A percentile compares a stretch with the other conserved stretches of the same genome.
Evolutionary conservation across 371 early-diverging fungal genomes (phyloP).

Genomic region (Mortierella sp.): DNA sequence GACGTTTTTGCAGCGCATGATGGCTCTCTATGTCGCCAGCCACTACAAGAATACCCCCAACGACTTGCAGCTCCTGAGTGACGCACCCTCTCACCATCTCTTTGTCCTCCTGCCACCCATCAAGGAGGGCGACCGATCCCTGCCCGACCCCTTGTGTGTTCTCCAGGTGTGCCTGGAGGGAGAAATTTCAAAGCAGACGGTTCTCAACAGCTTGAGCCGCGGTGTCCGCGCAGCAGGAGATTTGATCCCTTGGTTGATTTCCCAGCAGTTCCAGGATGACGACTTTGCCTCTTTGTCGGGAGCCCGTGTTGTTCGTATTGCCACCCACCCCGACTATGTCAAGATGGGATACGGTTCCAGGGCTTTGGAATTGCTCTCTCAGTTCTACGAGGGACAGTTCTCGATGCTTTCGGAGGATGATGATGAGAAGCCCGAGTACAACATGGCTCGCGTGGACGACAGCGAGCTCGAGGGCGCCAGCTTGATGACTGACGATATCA

Average conservation of each 20-base stretch:
- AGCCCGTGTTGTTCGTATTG: conserved; percentile 99
- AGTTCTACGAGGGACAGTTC: conserved; percentile 89
- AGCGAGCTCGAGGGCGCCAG: conserved; percentile 75
- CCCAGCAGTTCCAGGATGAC: conserved; percentile 96
- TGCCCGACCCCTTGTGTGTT: conserved; percentile 97
- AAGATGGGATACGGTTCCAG: conserved; percentile 98
- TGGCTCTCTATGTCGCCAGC: conserved; percentile 96
- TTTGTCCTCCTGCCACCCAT: conserved; percentile 96
- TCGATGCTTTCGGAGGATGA: conserved; percentile 77
- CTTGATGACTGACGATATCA: conserved; percentile 82
- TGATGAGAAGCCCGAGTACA: conserved; percentile 58
- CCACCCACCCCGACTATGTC: conserved; percentile 98
- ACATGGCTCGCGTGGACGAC: conserved; percentile 68
- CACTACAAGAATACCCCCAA: conserved; percentile 99
- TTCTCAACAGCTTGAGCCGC: conserved; percentile 85
- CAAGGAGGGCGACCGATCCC: conserved; percentile 72
- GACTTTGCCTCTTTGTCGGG: conserved; percentile 96
- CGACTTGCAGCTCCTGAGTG: conserved; percentile 98
- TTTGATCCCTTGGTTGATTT: conserved; percentile 98
- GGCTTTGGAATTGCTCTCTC: conserved; percentile 87
- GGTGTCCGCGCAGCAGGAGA: conserved; percentile 96
- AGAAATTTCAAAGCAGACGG: conserved; percentile 88
- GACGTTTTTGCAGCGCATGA: conserved; percentile 96
- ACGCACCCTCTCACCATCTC: conserved; percentile 98
- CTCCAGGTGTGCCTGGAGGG: conserved; percentile 97